These are phyloP conservation scores for Gaillardinia entomophila DNA, from an alignment of 805 yeast species.

Conservation along the genomic window DNA sequence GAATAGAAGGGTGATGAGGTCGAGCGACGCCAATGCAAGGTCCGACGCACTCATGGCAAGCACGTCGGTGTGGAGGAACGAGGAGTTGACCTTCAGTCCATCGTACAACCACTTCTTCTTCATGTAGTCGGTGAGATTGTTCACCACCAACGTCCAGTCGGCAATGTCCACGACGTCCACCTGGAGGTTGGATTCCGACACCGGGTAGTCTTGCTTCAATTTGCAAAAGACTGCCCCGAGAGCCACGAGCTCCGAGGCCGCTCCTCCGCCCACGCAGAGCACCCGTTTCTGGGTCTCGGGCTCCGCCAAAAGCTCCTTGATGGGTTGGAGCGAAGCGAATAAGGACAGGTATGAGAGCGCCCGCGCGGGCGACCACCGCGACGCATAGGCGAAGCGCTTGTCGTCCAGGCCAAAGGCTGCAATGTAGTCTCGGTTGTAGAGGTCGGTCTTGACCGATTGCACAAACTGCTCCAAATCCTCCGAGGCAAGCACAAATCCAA, in stretches of 20 bases:
- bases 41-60: slow-evolving; percentile 10
- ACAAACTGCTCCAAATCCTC: slow-evolving; percentile 38
- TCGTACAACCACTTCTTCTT: slow-evolving; percentile 49
- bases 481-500: slow-evolving; percentile 27
- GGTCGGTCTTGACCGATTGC: slow-evolving; percentile 64
- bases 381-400: slow-evolving; percentile 70
- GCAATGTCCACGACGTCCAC: slow-evolving; percentile 70
- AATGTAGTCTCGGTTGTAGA: slow-evolving; percentile 65
- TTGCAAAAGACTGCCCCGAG: slow-evolving; percentile 52
- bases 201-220: slow-evolving; percentile 28
- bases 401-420: slow-evolving; percentile 61
- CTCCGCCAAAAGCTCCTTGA: slow-evolving; percentile 31
- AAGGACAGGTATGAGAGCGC: slow-evolving; percentile 70
- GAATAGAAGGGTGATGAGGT: slow-evolving; percentile 68
- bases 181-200: slow-evolving; percentile 27
- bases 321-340: slow-evolving; percentile 45
- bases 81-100: slow-evolving; percentile 19
- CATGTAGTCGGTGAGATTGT: slow-evolving; percentile 38
- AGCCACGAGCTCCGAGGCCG: slow-evolving; percentile 74
- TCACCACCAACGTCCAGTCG: slow-evolving; percentile 60
- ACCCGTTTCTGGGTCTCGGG: slow-evolving; percentile 30
- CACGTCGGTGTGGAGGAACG: slow-evolving; percentile 27
- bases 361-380: slow-evolving; percentile 83
- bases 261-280: slow-evolving; percentile 83
- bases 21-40: slow-evolving; percentile 14